Evolutionary conservation across 371 early-diverging fungal genomes (phyloP).

Genomic region (Enterospora canceri): DNA sequence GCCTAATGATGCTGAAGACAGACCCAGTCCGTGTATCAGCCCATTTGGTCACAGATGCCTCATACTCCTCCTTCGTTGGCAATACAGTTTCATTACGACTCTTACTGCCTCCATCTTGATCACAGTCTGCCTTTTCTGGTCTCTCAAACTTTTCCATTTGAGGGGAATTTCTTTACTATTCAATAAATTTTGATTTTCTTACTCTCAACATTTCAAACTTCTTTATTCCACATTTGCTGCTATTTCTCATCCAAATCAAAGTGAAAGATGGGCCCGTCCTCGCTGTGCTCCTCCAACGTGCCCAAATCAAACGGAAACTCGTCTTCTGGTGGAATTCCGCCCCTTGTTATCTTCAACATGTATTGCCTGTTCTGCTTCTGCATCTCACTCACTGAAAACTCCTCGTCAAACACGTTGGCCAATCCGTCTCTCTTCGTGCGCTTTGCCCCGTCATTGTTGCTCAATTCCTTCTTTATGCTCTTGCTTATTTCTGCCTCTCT

Average conservation of each 20-base stretch:
- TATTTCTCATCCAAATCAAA: not conserved
- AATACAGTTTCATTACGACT: too few relatives aligned
- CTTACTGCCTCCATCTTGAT: too few relatives aligned
- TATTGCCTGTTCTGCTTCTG: not conserved
- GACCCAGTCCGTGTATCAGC: not conserved
- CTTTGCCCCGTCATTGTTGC: conserved; percentile 1
- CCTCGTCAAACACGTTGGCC: not conserved
- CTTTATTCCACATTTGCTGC: too few relatives aligned
- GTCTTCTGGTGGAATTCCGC: too few relatives aligned
- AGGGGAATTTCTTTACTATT: too few relatives aligned
- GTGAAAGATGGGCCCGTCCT: not conserved
- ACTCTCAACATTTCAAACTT: too few relatives aligned
- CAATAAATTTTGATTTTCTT: too few relatives aligned
- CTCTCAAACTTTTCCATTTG: too few relatives aligned
- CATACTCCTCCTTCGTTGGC: not conserved
- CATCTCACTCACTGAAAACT: not conserved
- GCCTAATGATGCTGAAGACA: not conserved
- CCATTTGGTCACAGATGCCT: not conserved
- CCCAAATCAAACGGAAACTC: conserved; percentile 15
- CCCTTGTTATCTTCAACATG: too few relatives aligned
- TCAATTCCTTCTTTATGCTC: conserved; percentile 1
- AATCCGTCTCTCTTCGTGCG: conserved; percentile 3
- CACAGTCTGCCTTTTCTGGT: too few relatives aligned
- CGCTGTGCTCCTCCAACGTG: conserved; percentile 6
- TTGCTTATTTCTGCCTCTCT: not conserved